These are phyloP conservation scores for Harringtonia lauricola DNA, from an alignment of 2,329 filamentous ascomycete species.

Conservation along the genomic window DNA sequence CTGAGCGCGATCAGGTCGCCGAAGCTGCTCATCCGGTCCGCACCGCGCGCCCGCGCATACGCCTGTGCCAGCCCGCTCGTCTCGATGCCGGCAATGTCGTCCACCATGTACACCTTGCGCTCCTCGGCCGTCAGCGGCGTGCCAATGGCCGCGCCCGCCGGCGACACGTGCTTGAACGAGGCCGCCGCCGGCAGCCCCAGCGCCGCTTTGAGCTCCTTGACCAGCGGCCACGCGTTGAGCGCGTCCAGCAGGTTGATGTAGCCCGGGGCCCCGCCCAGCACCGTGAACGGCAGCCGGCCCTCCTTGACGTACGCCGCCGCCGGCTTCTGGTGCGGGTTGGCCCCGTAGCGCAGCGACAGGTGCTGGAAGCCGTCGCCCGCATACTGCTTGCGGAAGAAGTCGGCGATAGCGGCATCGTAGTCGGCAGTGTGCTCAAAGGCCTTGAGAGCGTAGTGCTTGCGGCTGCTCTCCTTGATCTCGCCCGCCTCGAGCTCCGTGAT, in stretches of 20 bases:
- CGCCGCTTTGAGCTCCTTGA: constrained; percentile 88
- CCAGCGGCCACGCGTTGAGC: constrained; percentile 91
- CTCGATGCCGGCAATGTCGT: constrained; percentile 85
- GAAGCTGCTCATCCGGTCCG: constrained; percentile 98
- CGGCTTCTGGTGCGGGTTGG: constrained; percentile 97
- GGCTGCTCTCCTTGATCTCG: constrained; percentile 73
- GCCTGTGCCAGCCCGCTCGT: constrained; percentile 80
- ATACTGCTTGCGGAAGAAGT: constrained; percentile 97
- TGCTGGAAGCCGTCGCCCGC: constrained; percentile 76
- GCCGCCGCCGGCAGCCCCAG: constrained; percentile 83
- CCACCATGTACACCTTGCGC: constrained; percentile 96
- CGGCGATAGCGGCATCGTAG: constrained; percentile 88
- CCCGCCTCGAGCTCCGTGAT: constrained; percentile 80
- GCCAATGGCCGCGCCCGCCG: constrained; percentile 89
- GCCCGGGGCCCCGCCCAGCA: constrained; percentile 77
- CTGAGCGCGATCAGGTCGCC: constrained; percentile 93
- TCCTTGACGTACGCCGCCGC: constrained; percentile 71
- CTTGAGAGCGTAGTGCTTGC: constrained; percentile 87
- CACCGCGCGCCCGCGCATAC: constrained; percentile 88
- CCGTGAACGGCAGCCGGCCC: constrained; percentile 82
- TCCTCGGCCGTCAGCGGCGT: constrained; percentile 77
- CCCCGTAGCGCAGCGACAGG: constrained; percentile 80
- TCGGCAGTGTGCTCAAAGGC: constrained; percentile 97
- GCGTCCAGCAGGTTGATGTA: constrained; percentile 97
- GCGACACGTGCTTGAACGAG: constrained; percentile 98